Evolutionary conservation across 2,329 filamentous ascomycete genomes (phyloP).

Genomic region (Sclerotinia borealis): DNA sequence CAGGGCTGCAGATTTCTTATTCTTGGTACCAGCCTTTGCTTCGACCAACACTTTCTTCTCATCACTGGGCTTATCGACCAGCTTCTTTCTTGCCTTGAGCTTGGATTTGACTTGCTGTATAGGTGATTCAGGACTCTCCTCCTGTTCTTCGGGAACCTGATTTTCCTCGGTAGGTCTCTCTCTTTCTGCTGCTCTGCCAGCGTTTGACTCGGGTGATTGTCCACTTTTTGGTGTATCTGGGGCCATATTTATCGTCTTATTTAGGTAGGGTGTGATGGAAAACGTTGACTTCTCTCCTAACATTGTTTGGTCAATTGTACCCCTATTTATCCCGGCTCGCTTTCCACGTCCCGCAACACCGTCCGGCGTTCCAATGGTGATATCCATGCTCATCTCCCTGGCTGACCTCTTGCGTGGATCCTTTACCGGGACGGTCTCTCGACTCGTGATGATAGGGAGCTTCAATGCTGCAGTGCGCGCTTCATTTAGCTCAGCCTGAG

Average conservation of each 20-base stretch:
- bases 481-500: constrained; percentile 41
- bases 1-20: constrained; percentile 31
- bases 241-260: constrained; percentile 59
- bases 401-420: constrained; percentile 38
- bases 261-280: constrained; percentile 90
- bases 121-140: constrained; percentile 4
- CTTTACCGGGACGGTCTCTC: constrained; percentile 23
- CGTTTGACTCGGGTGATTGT: not conserved
- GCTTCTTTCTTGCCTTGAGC: constrained; percentile 24
- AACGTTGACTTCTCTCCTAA: constrained; percentile 86
- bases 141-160: not conserved
- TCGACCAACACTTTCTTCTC: constrained; percentile 40
- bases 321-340: constrained; percentile 47
- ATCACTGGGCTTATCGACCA: constrained; percentile 17
- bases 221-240: constrained; percentile 31
- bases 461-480: constrained; percentile 30
- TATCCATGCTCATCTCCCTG: constrained; percentile 38
- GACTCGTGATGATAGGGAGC: not conserved
- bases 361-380: constrained; percentile 46
- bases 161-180: constrained; percentile 15
- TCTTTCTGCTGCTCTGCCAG: constrained; percentile 10
- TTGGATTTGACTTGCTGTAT: constrained; percentile 12
- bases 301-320: constrained; percentile 49
- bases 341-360: constrained; percentile 39
- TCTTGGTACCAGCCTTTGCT: constrained; percentile 32